These are phyloP conservation scores for Globisporangium emineosum DNA, from an alignment of 352 stramenopile species.

Conservation along the genomic window DNA sequence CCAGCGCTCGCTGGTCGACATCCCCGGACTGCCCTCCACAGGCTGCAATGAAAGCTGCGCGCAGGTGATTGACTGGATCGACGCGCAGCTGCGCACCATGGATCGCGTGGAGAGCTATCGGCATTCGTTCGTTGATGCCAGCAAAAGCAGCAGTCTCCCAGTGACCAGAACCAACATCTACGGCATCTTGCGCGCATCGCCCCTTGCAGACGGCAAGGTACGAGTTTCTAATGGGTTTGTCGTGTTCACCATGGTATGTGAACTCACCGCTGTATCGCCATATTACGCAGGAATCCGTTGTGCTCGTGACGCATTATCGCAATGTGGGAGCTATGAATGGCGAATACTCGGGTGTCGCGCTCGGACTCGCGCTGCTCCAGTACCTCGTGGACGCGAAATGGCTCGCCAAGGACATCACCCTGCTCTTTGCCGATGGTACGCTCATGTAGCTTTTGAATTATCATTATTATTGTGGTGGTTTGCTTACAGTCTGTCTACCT, in stretches of 20 bases:
- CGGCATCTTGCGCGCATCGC: slow-evolving; percentile 71
- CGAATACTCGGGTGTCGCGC: slow-evolving; percentile 47
- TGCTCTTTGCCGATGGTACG: slow-evolving; percentile 71
- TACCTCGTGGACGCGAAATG: slow-evolving; percentile 62
- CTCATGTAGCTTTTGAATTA: background rate
- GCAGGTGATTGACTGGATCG: slow-evolving; percentile 53
- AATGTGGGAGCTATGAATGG: slow-evolving; percentile 42
- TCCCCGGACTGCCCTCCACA: slow-evolving; percentile 25
- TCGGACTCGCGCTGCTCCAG: slow-evolving; percentile 59
- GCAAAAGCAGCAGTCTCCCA: background rate
- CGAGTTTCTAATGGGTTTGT: background rate
- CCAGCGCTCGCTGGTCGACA: slow-evolving; percentile 37
- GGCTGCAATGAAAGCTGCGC: slow-evolving; percentile 51
- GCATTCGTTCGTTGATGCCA: slow-evolving; percentile 38
- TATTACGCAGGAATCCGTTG: slow-evolving; percentile 42
- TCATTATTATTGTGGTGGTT: background rate
- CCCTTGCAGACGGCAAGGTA: slow-evolving; percentile 73
- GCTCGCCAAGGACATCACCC: slow-evolving; percentile 82
- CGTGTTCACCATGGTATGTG: slow-evolving; percentile 5
- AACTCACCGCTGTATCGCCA: background rate
- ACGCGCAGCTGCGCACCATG: slow-evolving; percentile 43
- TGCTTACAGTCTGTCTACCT: background rate
- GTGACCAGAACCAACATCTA: slow-evolving; percentile 63
- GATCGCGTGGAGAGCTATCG: slow-evolving; percentile 58
- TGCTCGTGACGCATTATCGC: slow-evolving; percentile 70